Conservation (phyloP, 768 basidiomycete genomes). For the Coprinellus aureogranulatus region DNA sequence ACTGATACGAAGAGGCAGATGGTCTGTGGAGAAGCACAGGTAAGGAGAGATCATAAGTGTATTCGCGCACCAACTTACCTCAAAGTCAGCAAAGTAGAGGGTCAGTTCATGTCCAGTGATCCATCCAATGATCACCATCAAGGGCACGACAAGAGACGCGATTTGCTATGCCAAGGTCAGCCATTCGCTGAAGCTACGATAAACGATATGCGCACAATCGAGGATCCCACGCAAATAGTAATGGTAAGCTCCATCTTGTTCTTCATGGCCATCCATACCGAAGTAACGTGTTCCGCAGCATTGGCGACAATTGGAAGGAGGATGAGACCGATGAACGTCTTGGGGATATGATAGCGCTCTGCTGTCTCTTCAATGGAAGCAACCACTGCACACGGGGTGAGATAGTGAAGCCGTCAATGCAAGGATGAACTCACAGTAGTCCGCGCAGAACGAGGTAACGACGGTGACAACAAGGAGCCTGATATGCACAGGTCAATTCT, state of each 20-base stretch:
- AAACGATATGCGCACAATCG: conserved; percentile 54
- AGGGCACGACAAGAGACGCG: conserved; percentile 79
- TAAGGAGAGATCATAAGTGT: neutral
- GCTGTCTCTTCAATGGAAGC: conserved; percentile 92
- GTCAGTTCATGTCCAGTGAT: conserved; percentile 69
- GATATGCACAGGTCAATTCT: neutral
- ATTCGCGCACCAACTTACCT: conserved; percentile 40
- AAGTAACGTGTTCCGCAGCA: conserved; percentile 82
- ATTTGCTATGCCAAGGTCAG: conserved; percentile 58
- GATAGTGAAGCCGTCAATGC: too few species aligned
- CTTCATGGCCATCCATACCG: conserved; percentile 88
- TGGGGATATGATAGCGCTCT: conserved; percentile 73
- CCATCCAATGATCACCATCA: conserved; percentile 90
- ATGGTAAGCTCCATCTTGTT: conserved; percentile 64
- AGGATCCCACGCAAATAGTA: conserved; percentile 76
- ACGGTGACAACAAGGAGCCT: conserved; percentile 75
- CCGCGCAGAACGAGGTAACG: conserved; percentile 85
- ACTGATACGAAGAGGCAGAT: conserved; percentile 85
- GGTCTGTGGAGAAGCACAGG: conserved; percentile 48
- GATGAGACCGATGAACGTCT: conserved; percentile 83
- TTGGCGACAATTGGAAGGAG: conserved; percentile 88
- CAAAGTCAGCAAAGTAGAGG: conserved; percentile 83
- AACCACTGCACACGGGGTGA: too few species aligned
- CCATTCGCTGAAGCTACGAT: neutral
- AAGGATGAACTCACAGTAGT: too few species aligned